phyloP scores from a whole-genome alignment of 306 rosid species.

The Quercus glauca region DNA sequence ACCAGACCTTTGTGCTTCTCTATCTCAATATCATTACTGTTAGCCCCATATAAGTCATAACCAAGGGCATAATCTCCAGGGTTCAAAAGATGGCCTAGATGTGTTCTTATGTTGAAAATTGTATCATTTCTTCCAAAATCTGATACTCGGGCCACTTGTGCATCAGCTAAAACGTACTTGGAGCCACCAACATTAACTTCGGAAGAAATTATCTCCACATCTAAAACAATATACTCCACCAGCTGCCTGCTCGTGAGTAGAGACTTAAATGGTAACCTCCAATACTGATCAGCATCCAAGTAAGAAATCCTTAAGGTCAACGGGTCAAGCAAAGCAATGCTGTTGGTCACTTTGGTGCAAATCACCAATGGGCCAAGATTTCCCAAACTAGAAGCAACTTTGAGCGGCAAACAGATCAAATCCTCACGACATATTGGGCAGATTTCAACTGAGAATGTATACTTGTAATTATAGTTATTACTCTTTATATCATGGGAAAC shows the following conservation, averaged over 20 bases:
- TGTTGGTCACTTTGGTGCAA: slow-evolving; percentile 67
- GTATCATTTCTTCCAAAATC: slow-evolving; percentile 76
- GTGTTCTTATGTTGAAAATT: slow-evolving; percentile 61
- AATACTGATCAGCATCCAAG: slow-evolving; percentile 69
- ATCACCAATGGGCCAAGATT: slow-evolving; percentile 72
- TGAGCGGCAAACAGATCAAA: slow-evolving; percentile 66
- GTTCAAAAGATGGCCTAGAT: slow-evolving; percentile 64
- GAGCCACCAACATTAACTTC: slow-evolving; percentile 56
- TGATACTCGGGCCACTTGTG: slow-evolving; percentile 66
- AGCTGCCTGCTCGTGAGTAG: slow-evolving; percentile 62
- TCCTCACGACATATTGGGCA: slow-evolving; percentile 74
- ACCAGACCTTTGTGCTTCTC: slow-evolving; percentile 53
- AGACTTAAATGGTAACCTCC: slow-evolving; percentile 61
- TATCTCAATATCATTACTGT: slow-evolving; percentile 51
- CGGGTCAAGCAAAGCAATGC: slow-evolving; percentile 69
- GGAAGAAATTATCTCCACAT: slow-evolving; percentile 41
- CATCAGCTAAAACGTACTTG: slow-evolving; percentile 56
- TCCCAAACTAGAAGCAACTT: slow-evolving; percentile 55
- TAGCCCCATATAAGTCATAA: slow-evolving; percentile 54
- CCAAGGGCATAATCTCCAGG: slow-evolving; percentile 83
- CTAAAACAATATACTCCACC: slow-evolving; percentile 65
- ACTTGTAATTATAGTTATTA: slow-evolving; percentile 49
- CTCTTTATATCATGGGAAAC: slow-evolving; percentile 72
- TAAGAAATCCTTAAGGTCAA: slow-evolving; percentile 57
- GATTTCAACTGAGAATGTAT: slow-evolving; percentile 74